phyloP scores from a whole-genome alignment of 2,329 filamentous ascomycete genomes.

The Penicillium rolfsii region DNA sequence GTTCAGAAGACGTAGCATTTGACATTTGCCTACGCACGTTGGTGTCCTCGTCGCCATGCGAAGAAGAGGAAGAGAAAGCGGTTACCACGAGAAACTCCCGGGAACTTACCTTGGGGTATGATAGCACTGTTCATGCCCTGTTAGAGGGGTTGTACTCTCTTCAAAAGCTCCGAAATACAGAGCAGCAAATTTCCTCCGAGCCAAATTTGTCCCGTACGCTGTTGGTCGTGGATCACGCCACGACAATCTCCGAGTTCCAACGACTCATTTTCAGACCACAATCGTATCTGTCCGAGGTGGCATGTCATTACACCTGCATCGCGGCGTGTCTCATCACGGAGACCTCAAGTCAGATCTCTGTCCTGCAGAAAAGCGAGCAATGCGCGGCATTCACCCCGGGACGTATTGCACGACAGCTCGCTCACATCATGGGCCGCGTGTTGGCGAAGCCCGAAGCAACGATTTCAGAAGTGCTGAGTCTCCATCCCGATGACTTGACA shows the following conservation, averaged over 20 bases:
- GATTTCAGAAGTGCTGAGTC: background rate
- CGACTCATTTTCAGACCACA: background rate
- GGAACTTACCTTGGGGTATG: background rate
- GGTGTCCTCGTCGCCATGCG: background rate
- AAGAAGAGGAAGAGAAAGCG: background rate
- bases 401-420: background rate
- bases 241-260: background rate
- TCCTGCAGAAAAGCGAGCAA: background rate
- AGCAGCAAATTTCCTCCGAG: background rate
- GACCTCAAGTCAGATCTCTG: background rate
- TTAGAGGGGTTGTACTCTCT: background rate
- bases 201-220: background rate
- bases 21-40: background rate
- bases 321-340: background rate
- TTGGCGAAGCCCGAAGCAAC: background rate
- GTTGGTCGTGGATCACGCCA: background rate
- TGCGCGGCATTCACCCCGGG: background rate
- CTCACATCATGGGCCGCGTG: background rate
- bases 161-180: background rate
- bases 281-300: background rate
- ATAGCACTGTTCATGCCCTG: background rate
- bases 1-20: background rate
- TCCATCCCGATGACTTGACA: background rate
- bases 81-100: background rate
- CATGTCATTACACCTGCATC: background rate